Evolutionary conservation across 2,329 filamentous ascomycete species (phyloP).

Genomic region (Penicillium sp.): DNA sequence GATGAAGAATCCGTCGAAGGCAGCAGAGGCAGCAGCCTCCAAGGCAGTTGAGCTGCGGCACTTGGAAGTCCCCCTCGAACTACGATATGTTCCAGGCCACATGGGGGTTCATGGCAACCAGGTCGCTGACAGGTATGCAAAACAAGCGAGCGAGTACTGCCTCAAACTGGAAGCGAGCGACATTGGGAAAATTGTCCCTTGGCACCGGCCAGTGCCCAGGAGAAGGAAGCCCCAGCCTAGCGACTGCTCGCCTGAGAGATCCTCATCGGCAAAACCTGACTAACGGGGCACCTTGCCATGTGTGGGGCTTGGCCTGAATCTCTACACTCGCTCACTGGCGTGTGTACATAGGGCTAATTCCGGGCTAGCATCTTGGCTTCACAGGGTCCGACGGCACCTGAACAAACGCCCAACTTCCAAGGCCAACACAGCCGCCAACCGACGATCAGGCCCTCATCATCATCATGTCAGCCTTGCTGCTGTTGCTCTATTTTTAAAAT

Average conservation of each 20-base stretch:
- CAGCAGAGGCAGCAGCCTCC: not conserved
- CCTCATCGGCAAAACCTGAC: not conserved
- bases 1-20: not conserved
- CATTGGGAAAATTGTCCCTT: not conserved
- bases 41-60: not conserved
- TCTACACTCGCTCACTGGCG: not conserved
- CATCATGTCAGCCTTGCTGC: conserved; percentile 1
- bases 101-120: not conserved
- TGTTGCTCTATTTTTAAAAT: not conserved
- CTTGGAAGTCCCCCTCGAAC: not conserved
- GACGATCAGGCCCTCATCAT: conserved; percentile 4
- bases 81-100: conserved; percentile 1
- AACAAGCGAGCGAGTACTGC: not conserved
- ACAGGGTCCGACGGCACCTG: not conserved
- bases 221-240: not conserved
- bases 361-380: conserved; percentile 11
- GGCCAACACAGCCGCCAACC: conserved; percentile 10
- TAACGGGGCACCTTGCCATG: not conserved
- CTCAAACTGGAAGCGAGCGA: not conserved
- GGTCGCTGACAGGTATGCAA: not conserved
- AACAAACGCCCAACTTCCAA: not conserved
- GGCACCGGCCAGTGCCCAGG: too few relatives aligned
- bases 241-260: not conserved
- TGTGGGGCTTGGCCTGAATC: not conserved
- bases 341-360: conserved; percentile 3